phyloP scores from a whole-genome alignment of 2,329 filamentous ascomycete genomes.

The Claviceps sp. region DNA sequence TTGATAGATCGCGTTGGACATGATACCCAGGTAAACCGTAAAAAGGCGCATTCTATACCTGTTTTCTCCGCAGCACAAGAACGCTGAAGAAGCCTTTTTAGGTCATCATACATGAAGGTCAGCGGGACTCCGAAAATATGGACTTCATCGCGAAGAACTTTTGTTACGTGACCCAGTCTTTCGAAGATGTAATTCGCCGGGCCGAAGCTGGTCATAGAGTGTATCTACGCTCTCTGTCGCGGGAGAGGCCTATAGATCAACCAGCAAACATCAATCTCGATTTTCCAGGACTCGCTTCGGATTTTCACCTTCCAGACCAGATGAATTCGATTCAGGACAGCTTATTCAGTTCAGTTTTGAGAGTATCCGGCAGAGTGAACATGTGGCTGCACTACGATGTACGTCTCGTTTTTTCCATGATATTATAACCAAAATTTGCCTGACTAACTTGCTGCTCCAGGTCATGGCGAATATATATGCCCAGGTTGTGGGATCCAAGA shows the following conservation, averaged over 20 bases:
- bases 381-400: constrained; percentile 90
- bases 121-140: constrained; percentile 44
- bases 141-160: constrained; percentile 80
- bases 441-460: constrained; percentile 20
- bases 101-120: constrained; percentile 62
- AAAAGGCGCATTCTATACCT: constrained; percentile 6
- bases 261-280: constrained; percentile 60
- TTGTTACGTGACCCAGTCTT: constrained; percentile 53
- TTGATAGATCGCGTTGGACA: constrained; percentile 48
- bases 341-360: constrained; percentile 63
- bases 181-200: constrained; percentile 52
- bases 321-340: constrained; percentile 46
- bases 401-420: constrained; percentile 13
- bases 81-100: constrained; percentile 17
- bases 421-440: neutral
- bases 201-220: constrained; percentile 46
- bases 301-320: constrained; percentile 56
- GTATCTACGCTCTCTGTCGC: constrained; percentile 69
- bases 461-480: constrained; percentile 82
- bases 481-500: constrained; percentile 62
- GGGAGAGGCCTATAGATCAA: constrained; percentile 49
- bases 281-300: constrained; percentile 53
- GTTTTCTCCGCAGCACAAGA: neutral
- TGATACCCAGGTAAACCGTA: constrained; percentile 50
- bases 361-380: constrained; percentile 65